These are phyloP conservation scores for Saxophila tyrrhenica DNA, from an alignment of 495 filamentous ascomycete genomes.

Conservation along the genomic window DNA sequence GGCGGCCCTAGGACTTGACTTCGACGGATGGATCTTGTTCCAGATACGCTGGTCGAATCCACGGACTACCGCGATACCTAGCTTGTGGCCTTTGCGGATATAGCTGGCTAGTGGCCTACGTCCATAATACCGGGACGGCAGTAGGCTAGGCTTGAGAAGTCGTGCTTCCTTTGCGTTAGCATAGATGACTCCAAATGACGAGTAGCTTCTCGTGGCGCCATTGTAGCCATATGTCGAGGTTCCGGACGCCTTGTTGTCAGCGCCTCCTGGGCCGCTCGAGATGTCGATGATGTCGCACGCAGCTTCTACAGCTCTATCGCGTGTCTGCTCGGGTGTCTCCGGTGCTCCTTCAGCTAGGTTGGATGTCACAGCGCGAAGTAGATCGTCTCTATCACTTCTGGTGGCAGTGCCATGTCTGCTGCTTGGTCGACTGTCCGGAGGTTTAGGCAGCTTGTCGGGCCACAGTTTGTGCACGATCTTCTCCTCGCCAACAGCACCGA, in stretches of 20 bases:
- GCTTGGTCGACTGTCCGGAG: constrained; percentile 29
- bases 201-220: constrained; percentile 36
- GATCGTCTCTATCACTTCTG: constrained; percentile 5
- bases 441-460: constrained; percentile 44
- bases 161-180: constrained; percentile 63
- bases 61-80: constrained; percentile 77
- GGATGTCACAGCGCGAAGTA: constrained; percentile 10
- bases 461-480: constrained; percentile 77
- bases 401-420: constrained; percentile 11
- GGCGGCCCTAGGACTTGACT: constrained; percentile 36
- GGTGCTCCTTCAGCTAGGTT: constrained; percentile 7
- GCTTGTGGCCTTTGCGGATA: constrained; percentile 69
- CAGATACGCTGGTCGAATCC: constrained; percentile 72
- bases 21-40: constrained; percentile 60
- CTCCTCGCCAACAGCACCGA: constrained; percentile 79
- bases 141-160: constrained; percentile 64
- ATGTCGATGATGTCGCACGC: constrained; percentile 32
- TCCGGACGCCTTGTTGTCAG: constrained; percentile 32
- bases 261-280: constrained; percentile 27
- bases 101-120: constrained; percentile 61
- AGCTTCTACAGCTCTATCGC: constrained; percentile 23
- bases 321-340: constrained; percentile 27
- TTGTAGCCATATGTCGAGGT: constrained; percentile 25
- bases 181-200: constrained; percentile 70
- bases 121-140: constrained; percentile 69